These are phyloP conservation scores for Haberlea rhodopensis DNA, from an alignment of 257 asterid genomes.

Conservation along the genomic window DNA sequence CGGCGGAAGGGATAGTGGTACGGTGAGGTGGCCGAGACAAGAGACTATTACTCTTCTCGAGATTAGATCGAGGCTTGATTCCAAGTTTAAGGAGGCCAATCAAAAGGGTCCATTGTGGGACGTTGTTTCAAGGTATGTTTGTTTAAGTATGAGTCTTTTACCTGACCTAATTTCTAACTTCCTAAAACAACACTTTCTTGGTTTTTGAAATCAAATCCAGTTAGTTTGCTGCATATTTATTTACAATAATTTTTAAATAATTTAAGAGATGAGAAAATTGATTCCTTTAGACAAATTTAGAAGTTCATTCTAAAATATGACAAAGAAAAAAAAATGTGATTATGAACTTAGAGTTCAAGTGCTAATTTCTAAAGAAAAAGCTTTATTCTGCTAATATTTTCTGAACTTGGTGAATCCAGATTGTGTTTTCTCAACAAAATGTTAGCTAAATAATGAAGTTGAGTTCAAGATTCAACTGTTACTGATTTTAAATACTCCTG, in stretches of 20 bases:
- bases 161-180: constrained; percentile 27
- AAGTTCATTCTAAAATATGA: neutral
- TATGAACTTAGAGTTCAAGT: too few species aligned
- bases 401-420: neutral
- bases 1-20: constrained; percentile 45
- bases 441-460: constrained; percentile 2
- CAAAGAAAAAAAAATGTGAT: neutral
- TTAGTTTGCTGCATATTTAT: neutral
- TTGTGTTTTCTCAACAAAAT: constrained; percentile 5
- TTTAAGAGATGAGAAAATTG: neutral
- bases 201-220: neutral
- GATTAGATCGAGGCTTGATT: constrained; percentile 85
- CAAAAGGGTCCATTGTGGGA: constrained; percentile 98
- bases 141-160: neutral
- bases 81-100: constrained; percentile 88
- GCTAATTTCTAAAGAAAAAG: neutral
- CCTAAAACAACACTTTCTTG: constrained; percentile 6
- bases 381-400: neutral
- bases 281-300: constrained; percentile 3
- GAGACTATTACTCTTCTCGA: constrained; percentile 98
- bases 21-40: constrained; percentile 96
- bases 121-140: constrained; percentile 78
- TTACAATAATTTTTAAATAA: neutral
- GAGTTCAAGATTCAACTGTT: constrained; percentile 33
- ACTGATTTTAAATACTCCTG: constrained; percentile 18